Evolutionary conservation across 2,329 filamentous ascomycete genomes (phyloP), one percentile per base, ranked within the genome.

Genomic region (Didymosphaeria variabile): DNA sequence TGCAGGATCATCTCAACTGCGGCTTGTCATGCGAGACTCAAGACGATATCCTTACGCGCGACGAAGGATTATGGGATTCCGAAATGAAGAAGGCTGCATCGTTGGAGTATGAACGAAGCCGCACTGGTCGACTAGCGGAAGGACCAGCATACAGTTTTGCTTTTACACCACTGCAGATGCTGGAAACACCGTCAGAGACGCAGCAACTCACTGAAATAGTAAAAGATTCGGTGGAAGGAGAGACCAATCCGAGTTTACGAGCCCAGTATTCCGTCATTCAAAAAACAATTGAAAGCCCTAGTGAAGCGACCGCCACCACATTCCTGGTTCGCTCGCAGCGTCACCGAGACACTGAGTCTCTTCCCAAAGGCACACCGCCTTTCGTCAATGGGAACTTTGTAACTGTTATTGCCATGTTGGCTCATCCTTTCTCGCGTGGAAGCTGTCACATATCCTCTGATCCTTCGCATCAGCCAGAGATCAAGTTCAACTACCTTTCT

Each of bases 1-100:
- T 90, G 9, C 82, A 88, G 44, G 88, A 91, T 67, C 87, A 88
- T 42, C 15, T 40, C 2, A 40, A 40, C 29, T 40, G 34, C 21
- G 13, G 34, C 60, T 42, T 70, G 13, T 66, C 66, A 12, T 60
- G 36, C 34, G 66, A 68, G 47, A 58, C 58, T 19, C 31, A 47
- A 46, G 64, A 67, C 10, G 15, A 59, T 17, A 53, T 67, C 19
- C 56, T 50, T 10, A 69, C 67, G 31, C 60, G 53, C 21, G 65
- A 69, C 36, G 36, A 58, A 29, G 58, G 40, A 17, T n/a, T 60
- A 5, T 45, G 55, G n/a, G 42, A 65, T 34, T 63, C 65, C 4
- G 58, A 66, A 8, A 29, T 57, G 34, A 56, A 15, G 3, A 60
- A 64, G 38, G 61, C 62, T n/a, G 60, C 62, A 44, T 52, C 60